Evolutionary conservation across 108 stramenopile genomes (phyloP).

Genomic region (Pseudonitzschia pungens): DNA sequence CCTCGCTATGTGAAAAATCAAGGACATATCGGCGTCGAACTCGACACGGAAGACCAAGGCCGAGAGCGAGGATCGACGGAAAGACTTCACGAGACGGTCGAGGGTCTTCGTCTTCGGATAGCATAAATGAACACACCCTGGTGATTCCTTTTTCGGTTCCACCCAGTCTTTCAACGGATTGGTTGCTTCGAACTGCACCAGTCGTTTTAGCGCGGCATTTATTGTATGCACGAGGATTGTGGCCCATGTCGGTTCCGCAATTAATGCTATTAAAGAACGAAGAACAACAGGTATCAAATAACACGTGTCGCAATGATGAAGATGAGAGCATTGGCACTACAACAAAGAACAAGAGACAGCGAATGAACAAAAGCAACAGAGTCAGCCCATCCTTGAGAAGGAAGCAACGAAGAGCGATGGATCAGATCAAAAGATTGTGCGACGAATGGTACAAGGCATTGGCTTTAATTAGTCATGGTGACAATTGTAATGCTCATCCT

Average conservation of each 20-base stretch:
- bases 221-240: conserved; percentile 11
- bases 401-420: neutral
- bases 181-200: conserved; percentile 1
- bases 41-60: conserved; percentile 6
- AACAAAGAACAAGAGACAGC: neutral
- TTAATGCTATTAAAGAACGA: conserved; percentile 1
- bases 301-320: neutral
- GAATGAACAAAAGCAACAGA: neutral
- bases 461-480: neutral
- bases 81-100: neutral
- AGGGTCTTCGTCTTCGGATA: neutral
- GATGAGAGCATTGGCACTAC: neutral
- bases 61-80: neutral
- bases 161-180: neutral
- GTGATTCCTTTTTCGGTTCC: conserved; percentile 14
- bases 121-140: neutral
- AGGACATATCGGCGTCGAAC: neutral
- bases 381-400: conserved; percentile 7
- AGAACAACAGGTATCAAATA: neutral
- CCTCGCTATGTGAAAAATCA: neutral
- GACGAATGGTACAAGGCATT: neutral
- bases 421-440: conserved; percentile 3
- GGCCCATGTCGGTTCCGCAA: conserved; percentile 17
- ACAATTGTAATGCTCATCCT: neutral
- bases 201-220: conserved; percentile 9